Percentiles rank a stretch among this genome's conserved stretches.
phyloP scores from a whole-genome alignment of 2,329 filamentous ascomycete genomes.

The Diaporthe vexans region DNA sequence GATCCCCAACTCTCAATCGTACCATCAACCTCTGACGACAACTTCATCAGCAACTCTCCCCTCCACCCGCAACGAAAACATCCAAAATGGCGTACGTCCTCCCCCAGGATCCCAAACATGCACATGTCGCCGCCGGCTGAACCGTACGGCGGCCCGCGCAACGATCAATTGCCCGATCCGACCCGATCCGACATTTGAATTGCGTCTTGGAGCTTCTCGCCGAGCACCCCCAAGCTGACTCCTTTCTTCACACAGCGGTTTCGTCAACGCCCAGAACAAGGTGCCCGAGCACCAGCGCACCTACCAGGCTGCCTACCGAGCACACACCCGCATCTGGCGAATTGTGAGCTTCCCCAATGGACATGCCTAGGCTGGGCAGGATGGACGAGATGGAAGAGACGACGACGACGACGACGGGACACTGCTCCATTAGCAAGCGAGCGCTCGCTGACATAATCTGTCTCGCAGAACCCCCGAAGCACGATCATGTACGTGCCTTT shows the following conservation, averaged over 20 bases:
- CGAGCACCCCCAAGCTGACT: conserved; percentile 47
- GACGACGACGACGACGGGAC: conserved; percentile 30
- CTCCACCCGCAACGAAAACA: conserved; percentile 42
- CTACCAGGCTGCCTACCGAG: conserved; percentile 81
- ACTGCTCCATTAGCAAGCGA: not conserved
- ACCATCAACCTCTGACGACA: conserved; percentile 32
- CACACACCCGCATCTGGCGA: conserved; percentile 79
- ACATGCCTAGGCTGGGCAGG: not conserved
- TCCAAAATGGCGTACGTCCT: conserved; percentile 50
- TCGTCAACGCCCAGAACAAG: conserved; percentile 81
- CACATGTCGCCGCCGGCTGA: not conserved
- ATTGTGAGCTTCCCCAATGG: conserved; percentile 71
- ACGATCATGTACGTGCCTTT: conserved; percentile 77
- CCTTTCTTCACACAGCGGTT: conserved; percentile 52
- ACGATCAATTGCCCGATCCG: conserved; percentile 34
- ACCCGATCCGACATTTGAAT: conserved; percentile 23
- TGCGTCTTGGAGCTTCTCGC: conserved; percentile 19
- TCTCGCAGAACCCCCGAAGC: conserved; percentile 73
- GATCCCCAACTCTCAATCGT: conserved; percentile 38
- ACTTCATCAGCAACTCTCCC: conserved; percentile 46
- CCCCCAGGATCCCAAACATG: not conserved
- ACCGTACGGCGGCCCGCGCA: not conserved
- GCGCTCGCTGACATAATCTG: conserved; percentile 45
- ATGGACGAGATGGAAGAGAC: conserved; percentile 15
- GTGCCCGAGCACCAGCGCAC: conserved; percentile 81